Percentiles rank a stretch among this genome's conserved stretches.
Conservation (phyloP, 2,329 filamentous ascomycete genomes). For the Aspergillus quadricinctus region DNA sequence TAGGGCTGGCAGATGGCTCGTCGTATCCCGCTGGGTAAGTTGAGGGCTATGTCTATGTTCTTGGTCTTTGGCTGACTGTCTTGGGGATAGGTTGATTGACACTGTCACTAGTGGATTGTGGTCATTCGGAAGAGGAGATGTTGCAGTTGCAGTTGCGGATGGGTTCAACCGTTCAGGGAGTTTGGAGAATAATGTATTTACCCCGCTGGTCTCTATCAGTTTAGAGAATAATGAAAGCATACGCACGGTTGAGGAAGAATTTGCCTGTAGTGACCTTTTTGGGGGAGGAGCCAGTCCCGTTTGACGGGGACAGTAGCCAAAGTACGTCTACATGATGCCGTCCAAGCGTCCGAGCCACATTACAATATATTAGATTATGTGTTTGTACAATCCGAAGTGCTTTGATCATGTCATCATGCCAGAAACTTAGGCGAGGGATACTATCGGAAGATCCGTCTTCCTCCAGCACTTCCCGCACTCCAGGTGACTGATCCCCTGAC, state of each 20-base stretch:
- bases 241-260: neutral
- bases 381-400: neutral
- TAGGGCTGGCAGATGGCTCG: neutral
- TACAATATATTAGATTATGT: neutral
- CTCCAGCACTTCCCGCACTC: constrained; percentile 38
- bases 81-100: neutral
- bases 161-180: neutral
- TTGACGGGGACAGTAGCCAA: too few species aligned
- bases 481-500: constrained; percentile 42
- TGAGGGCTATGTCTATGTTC: neutral
- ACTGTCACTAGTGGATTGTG: neutral
- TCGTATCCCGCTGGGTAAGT: neutral
- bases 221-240: neutral
- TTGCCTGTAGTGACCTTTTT: neutral
- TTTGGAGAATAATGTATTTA: neutral
- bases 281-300: too few species aligned
- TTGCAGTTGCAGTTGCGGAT: too few species aligned
- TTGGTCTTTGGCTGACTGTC: neutral
- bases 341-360: neutral
- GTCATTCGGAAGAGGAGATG: neutral
- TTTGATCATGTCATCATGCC: neutral
- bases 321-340: neutral
- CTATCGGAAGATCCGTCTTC: constrained; percentile 43
- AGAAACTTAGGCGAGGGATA: neutral
- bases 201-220: neutral